Evolutionary conservation across 2,329 filamentous ascomycete species (phyloP), one percentile per base, ranked within the genome.

Genomic region (Colletotrichum gloeosporioides): DNA sequence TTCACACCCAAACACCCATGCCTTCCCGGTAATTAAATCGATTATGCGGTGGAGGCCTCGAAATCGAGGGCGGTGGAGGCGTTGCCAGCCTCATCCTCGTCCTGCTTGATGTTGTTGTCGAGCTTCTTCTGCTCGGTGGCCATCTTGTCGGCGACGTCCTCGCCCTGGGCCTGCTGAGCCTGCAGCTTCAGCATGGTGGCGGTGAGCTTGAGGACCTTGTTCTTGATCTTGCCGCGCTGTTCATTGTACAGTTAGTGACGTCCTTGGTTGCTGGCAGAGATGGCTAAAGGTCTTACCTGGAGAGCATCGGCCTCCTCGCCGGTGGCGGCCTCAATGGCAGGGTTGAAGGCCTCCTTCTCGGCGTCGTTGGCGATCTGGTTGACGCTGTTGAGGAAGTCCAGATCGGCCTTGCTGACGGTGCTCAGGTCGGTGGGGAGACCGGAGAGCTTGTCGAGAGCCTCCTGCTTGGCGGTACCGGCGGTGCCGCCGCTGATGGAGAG

Each of bases 121-220:
- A 92, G 82, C 83, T 92, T 92, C 49, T 80, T 88, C 79, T 87
- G 81, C 83, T 91, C 88, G 6, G 83, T 82, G 0, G 82, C 87
- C 6, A 91, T 79, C 77, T 89, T 85, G 8, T 80, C 85, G 13
- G 85, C 80, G 1, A 88, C 86, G 75, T 88, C 85, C 18, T 86
- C 72, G 27, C 90, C 90, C 78, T 91, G 88, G 0, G 90, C 90
- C 71, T 86, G 82, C 77, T 91, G 83, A 44, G 89, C 85, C 81
- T 87, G 83, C 10, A 92, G 87, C 78, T 87, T 84, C 34, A 91
- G 81, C 36, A 90, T 83, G 68, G 88, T 88, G 32, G 89, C 88
- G 53, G 87, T 88, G 77, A 92, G 84, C 84, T 92, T 92, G 69
- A 92, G 82, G 18, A 92, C 88, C 84, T 92, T 92, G 87, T 91